Base-by-base conservation (phyloP, 768 basidiomycete species). In the Tulasnella sp. region DNA sequence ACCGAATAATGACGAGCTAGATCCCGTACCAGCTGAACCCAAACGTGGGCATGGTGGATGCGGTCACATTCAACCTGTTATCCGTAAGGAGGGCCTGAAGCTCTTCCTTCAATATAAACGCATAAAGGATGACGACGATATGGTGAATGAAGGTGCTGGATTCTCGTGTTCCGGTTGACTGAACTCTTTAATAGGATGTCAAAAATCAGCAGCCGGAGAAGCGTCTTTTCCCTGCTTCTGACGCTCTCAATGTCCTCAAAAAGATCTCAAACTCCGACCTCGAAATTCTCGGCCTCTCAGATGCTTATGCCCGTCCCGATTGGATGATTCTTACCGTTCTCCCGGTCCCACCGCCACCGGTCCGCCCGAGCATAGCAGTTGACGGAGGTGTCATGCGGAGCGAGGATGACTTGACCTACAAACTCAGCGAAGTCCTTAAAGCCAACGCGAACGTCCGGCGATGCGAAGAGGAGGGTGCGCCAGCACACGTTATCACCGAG, bases 291-390 rank as follows among this genome's bases (percentile, higher is more conserved):
- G 96, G 96, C 35, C 80, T 98, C 8, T 93, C 87, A 25, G 88
- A 92, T 58, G 88, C 90, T 67, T 98, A 96, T 67, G 94, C 96
- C 6, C 81, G 93, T 39, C 96, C 96, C 2, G 91, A 97, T 65
- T 99, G 96, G 96, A 98, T 99, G 96, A 96, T 99, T 63, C 73
- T 98, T 39, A 98, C 96, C 0, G 91, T 97, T 35, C 78, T 98
- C 68, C 96, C 96, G 34, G 94, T 99, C 0, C 96, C 96, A 1
- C 96, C 96, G 1, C 94, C 94, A 5, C 91, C 96, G 6, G 96
- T 99, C 53, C 89, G 96, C 48, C 96, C 96, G 0, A 94, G 91
- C 71, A 97, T 99, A 57, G 86, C 94, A 11, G 88, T 97, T 27
- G 94, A 98, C 63, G 94, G 94, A 19, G 93, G 94, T 50, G 84